Evolutionary conservation across 164 flowering plant species (phyloP), one percentile per base, ranked within the genome.

Genomic region (Berberis vulgaris): DNA sequence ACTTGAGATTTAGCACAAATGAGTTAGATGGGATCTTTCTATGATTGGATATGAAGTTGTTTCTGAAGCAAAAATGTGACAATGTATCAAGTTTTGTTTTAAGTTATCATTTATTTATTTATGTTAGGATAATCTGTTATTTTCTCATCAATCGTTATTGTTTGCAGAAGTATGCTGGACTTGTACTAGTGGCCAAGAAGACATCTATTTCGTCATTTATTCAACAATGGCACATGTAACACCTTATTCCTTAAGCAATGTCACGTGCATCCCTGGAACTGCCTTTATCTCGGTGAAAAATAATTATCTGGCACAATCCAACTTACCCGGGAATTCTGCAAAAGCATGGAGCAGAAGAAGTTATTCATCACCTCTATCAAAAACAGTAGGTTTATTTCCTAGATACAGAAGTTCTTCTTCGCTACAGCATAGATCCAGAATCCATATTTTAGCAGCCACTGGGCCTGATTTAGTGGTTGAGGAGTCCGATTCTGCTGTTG

Each of bases 391-490:
- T 52, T 64, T 86, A 49, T 79, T 84, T 68, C 87, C 82, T 42
- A 77, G 63, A 40, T 67, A 73, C 60, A 71, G 64, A 61, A 69
- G 62, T 54, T 69, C 71, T 3, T 66, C 54, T 66, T 43, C 62
- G 38, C 69, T 72, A 59, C 66, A 69, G 45, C 65, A 61, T 64
- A 59, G 58, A 61, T 64, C 72, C 62, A 77, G 81, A 70, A 13
- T 54, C 66, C 64, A 41, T 4, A 63, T 70, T 70, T 55, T 72
- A 71, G 80, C 82, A 54, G 88, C 96, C 53, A 68, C 90, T 54
- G 91, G 81, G 62, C 79, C 86, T 67, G 89, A 87, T 65, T 79
- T 90, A 64, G 87, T 83, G 1, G 77, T 85, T 42, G 98, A 86
- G 74, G 88, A 82, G 67, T 62, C 84, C 49, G 78, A 70, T 70